Conservation (phyloP, 768 basidiomycete genomes). For the Serendipita sp. region DNA sequence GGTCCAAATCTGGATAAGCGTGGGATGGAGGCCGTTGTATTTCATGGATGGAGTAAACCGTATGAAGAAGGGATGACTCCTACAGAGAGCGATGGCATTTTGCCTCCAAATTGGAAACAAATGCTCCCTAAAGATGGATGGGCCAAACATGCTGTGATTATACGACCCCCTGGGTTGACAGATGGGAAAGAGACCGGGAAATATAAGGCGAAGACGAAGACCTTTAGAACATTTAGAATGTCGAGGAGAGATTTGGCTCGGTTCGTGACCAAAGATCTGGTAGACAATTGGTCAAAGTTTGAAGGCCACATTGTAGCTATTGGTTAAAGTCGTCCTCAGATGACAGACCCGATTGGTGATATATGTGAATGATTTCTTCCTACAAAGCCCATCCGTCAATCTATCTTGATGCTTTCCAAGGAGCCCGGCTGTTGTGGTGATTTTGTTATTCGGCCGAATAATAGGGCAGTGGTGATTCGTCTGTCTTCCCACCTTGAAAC, state of each 20-base stretch:
- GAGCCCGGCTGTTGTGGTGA: no score
- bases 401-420: no score
- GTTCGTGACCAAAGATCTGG: background rate
- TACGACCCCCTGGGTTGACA: background rate
- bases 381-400: no score
- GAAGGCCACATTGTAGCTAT: conserved; percentile 1
- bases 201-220: background rate
- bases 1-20: background rate
- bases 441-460: no score
- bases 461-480: no score
- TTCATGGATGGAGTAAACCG: background rate
- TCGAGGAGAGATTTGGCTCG: background rate
- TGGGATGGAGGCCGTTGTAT: background rate
- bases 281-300: background rate
- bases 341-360: background rate
- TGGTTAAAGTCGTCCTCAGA: background rate
- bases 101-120: background rate
- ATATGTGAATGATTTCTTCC: no score
- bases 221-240: background rate
- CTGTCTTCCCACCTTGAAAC: no score
- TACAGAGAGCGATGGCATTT: background rate
- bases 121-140: background rate
- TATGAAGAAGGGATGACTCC: conserved; percentile 1
- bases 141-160: background rate
- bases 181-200: background rate